Evolutionary conservation across 2,329 filamentous ascomycete species (phyloP).

Genomic region (Neofusicoccum ribis): DNA sequence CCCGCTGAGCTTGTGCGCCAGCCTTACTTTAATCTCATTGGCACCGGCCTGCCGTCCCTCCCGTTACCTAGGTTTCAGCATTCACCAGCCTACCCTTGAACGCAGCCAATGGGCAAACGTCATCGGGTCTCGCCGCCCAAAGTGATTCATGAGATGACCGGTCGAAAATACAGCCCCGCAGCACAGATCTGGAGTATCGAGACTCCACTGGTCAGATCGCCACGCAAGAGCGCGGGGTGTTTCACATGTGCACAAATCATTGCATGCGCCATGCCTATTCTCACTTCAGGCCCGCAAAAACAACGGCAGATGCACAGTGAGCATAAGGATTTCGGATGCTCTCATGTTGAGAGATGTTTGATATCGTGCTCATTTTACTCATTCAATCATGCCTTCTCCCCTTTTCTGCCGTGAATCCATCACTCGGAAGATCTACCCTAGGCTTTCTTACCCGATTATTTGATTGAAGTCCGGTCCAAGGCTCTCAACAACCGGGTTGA

Average conservation of each 20-base stretch:
- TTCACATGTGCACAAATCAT: neutral
- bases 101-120: neutral
- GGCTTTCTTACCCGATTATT: neutral
- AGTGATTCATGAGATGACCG: neutral
- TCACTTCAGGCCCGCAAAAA: neutral
- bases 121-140: neutral
- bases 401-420: neutral
- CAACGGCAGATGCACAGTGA: neutral
- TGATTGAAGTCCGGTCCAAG: slow-evolving; percentile 13
- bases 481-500: slow-evolving; percentile 16
- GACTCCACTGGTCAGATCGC: neutral
- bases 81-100: neutral
- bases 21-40: neutral
- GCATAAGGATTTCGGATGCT: no score
- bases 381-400: slow-evolving; percentile 1
- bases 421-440: neutral
- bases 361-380: neutral
- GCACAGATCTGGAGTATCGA: neutral
- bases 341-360: neutral
- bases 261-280: neutral
- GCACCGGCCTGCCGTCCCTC: neutral
- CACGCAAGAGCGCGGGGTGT: neutral
- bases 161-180: neutral
- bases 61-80: neutral
- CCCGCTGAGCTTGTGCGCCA: neutral